phyloP scores from a whole-genome alignment of 2,329 filamentous ascomycete genomes.

The Pyrenophora tritici-repentis region DNA sequence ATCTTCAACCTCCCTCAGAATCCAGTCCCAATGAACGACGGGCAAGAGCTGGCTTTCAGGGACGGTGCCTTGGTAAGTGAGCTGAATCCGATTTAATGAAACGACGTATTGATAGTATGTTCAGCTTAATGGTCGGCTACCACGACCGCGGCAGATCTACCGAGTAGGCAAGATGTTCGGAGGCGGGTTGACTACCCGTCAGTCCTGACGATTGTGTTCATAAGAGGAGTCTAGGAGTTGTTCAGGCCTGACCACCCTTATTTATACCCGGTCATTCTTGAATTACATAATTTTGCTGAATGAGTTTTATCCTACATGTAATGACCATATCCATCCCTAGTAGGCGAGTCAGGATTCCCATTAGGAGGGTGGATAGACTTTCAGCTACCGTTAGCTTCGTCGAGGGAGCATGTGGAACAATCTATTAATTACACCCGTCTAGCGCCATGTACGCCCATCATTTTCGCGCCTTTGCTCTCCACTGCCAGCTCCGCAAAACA shows the following conservation, averaged over 20 bases:
- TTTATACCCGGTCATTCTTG: conserved; percentile 2
- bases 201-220: background rate
- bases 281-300: background rate
- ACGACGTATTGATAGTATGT: conserved; percentile 3
- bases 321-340: background rate
- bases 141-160: conserved; percentile 28
- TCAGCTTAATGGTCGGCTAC: conserved; percentile 29
- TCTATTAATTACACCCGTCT: conserved; percentile 6
- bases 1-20: conserved; percentile 30
- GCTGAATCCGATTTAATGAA: background rate
- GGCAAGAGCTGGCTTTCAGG: conserved; percentile 35
- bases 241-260: background rate
- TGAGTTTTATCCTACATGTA: background rate
- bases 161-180: conserved; percentile 29
- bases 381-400: background rate
- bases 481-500: conserved; percentile 5
- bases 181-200: conserved; percentile 19
- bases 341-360: background rate
- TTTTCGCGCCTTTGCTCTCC: conserved; percentile 1
- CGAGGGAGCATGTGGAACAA: conserved; percentile 6
- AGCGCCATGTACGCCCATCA: conserved; percentile 6
- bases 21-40: conserved; percentile 33
- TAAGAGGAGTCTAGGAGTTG: background rate
- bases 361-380: background rate
- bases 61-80: conserved; percentile 30